These are phyloP conservation scores for Aspergillus alliaceus DNA, from an alignment of 2,329 filamentous ascomycete genomes.

Conservation along the genomic window DNA sequence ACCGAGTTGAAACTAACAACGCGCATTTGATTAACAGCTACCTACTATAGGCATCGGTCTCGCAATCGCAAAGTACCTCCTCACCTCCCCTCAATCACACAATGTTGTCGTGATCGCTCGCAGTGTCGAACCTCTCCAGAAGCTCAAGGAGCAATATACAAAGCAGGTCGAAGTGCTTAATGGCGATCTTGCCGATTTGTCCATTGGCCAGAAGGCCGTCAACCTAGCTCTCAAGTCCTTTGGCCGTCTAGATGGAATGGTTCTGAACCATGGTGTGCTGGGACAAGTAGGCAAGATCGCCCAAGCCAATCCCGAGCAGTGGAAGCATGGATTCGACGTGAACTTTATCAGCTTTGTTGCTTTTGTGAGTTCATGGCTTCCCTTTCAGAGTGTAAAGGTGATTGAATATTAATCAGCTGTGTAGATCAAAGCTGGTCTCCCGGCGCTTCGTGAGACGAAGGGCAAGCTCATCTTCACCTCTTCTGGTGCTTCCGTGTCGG, in stretches of 20 bases:
- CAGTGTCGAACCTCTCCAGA: constrained; percentile 53
- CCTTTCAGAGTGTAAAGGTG: background rate
- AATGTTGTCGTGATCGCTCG: constrained; percentile 61
- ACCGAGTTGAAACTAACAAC: background rate
- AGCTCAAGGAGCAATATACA: constrained; percentile 55
- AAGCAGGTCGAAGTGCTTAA: constrained; percentile 56
- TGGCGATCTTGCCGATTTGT: constrained; percentile 58
- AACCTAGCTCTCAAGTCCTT: constrained; percentile 67
- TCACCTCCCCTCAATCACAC: constrained; percentile 49
- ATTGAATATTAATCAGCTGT: background rate
- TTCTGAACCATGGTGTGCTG: constrained; percentile 85
- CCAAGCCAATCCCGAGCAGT: constrained; percentile 68
- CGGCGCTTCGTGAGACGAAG: constrained; percentile 32
- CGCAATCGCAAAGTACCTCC: constrained; percentile 60
- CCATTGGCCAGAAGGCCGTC: constrained; percentile 61
- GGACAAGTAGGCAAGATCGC: constrained; percentile 71
- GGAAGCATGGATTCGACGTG: constrained; percentile 73
- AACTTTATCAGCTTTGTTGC: constrained; percentile 85
- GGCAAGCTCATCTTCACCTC: constrained; percentile 39
- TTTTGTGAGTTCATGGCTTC: constrained; percentile 64
- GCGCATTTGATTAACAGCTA: background rate
- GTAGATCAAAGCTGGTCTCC: constrained; percentile 32
- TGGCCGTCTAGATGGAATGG: constrained; percentile 72
- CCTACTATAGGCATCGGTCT: constrained; percentile 57
- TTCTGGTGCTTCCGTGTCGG: constrained; percentile 33